These are phyloP conservation scores for Globisporangium megalacanthum DNA, from an alignment of 352 stramenopile genomes.

Conservation along the genomic window DNA sequence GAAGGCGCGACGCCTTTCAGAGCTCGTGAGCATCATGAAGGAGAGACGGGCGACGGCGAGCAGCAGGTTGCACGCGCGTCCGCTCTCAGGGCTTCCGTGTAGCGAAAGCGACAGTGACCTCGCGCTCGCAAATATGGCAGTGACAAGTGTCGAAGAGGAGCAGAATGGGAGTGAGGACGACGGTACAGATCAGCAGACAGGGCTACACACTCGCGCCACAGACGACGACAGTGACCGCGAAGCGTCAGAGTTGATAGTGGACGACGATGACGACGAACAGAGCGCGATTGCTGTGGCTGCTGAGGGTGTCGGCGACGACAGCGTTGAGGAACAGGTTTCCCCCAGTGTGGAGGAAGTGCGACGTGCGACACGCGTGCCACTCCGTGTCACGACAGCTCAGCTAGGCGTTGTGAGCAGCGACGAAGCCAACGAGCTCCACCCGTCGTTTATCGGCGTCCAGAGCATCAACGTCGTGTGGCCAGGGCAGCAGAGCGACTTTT, in stretches of 20 bases:
- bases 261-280: neutral
- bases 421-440: slow-evolving; percentile 16
- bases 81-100: neutral
- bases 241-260: neutral
- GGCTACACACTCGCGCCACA: neutral
- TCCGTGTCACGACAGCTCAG: neutral
- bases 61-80: neutral
- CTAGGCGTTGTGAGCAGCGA: neutral
- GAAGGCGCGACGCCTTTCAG: slow-evolving; percentile 6
- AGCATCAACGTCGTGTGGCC: slow-evolving; percentile 43
- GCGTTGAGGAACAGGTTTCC: neutral
- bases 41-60: neutral
- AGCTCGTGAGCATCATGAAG: slow-evolving; percentile 9
- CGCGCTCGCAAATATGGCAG: neutral
- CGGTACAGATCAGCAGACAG: neutral
- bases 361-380: neutral
- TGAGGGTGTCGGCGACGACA: neutral
- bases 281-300: neutral
- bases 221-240: neutral
- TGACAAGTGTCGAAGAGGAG: neutral
- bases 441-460: slow-evolving; percentile 48
- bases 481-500: neutral
- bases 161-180: neutral
- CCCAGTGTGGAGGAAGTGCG: slow-evolving; percentile 4
- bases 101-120: too few relatives aligned